Evolutionary conservation across 2,329 filamentous ascomycete species (phyloP).

Genomic region (Pseudocercospora cruenta): DNA sequence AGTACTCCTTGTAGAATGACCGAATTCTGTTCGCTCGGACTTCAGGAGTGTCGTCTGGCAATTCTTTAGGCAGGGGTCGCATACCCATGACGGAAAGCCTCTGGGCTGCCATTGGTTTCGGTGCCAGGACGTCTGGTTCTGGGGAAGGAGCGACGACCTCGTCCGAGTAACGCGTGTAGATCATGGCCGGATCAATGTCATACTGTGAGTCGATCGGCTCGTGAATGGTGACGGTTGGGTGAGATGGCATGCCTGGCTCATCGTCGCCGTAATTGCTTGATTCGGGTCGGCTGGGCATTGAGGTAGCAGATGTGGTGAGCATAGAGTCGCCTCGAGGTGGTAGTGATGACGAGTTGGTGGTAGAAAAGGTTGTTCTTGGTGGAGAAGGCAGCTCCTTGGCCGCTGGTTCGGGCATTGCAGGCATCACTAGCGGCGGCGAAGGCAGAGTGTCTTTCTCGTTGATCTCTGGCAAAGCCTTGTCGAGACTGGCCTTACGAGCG

Average conservation of each 20-base stretch:
- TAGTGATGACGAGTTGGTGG: slow-evolving; percentile 15
- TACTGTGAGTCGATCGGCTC: slow-evolving; percentile 30
- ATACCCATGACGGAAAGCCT: slow-evolving; percentile 63
- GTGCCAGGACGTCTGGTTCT: slow-evolving; percentile 22
- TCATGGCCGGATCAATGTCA: slow-evolving; percentile 34
- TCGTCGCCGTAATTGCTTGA: slow-evolving; percentile 38
- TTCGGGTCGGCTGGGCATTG: slow-evolving; percentile 26
- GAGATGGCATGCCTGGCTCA: slow-evolving; percentile 19
- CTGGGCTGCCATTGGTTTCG: slow-evolving; percentile 21
- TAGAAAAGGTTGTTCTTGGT: slow-evolving; percentile 11
- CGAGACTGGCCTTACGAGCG: slow-evolving; percentile 21
- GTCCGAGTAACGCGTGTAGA: slow-evolving; percentile 31
- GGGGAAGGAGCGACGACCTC: slow-evolving; percentile 23
- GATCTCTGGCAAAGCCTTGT: slow-evolving; percentile 26
- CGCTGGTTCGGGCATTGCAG: slow-evolving; percentile 24
- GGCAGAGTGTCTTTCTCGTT: slow-evolving; percentile 23
- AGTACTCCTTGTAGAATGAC: slow-evolving; percentile 99
- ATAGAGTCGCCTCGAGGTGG: slow-evolving; percentile 33
- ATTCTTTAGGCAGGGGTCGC: slow-evolving; percentile 84
- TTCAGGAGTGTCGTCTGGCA: slow-evolving; percentile 87
- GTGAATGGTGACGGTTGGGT: slow-evolving; percentile 25
- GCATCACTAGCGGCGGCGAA: slow-evolving; percentile 6
- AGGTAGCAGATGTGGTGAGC: slow-evolving; percentile 18
- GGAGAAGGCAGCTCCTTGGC: slow-evolving; percentile 27
- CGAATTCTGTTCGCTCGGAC: slow-evolving; percentile 93